Conservation (phyloP, 495 filamentous ascomycete species). For the Penicillium salamii region DNA sequence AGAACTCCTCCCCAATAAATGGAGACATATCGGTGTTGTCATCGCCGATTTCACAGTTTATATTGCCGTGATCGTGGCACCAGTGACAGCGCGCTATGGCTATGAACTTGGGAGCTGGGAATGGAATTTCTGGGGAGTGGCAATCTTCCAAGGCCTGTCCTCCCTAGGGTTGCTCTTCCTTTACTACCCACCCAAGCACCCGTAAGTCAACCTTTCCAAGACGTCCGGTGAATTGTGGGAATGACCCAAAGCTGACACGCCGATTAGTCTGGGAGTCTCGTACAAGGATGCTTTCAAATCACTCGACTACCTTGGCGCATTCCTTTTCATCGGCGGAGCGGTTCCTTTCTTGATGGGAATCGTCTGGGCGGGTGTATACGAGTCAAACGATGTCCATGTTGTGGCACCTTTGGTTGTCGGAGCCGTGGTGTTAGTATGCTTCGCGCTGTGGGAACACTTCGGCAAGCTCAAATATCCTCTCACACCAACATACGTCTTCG, state of each 20-base stretch:
- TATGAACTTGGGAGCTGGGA: slow-evolving; percentile 20
- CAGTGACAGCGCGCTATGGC: slow-evolving; percentile 23
- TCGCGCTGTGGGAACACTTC: slow-evolving; percentile 27
- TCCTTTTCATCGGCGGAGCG: slow-evolving; percentile 24
- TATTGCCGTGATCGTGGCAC: slow-evolving; percentile 24
- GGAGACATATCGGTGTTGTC: slow-evolving; percentile 25
- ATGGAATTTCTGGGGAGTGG: slow-evolving; percentile 26
- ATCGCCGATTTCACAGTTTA: slow-evolving; percentile 26
- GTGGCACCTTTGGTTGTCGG: slow-evolving; percentile 22
- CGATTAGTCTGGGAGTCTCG: slow-evolving; percentile 13
- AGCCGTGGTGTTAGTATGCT: slow-evolving; percentile 14
- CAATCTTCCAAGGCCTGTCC: slow-evolving; percentile 24
- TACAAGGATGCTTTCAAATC: slow-evolving; percentile 23
- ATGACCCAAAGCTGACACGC: background rate
- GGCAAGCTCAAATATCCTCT: slow-evolving; percentile 20
- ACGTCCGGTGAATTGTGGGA: too few species aligned
- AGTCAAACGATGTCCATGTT: slow-evolving; percentile 23
- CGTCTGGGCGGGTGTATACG: slow-evolving; percentile 25
- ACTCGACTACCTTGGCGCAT: slow-evolving; percentile 22
- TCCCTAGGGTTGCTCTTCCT: slow-evolving; percentile 19
- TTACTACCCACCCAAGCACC: slow-evolving; percentile 24
- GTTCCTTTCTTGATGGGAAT: slow-evolving; percentile 26
- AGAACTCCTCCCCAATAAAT: slow-evolving; percentile 28
- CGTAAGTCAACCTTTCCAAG: slow-evolving; percentile 7
- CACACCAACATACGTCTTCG: slow-evolving; percentile 19